Evolutionary conservation across 345 rosid genomes (phyloP).

Genomic region (Crucihimalaya himalaica): DNA sequence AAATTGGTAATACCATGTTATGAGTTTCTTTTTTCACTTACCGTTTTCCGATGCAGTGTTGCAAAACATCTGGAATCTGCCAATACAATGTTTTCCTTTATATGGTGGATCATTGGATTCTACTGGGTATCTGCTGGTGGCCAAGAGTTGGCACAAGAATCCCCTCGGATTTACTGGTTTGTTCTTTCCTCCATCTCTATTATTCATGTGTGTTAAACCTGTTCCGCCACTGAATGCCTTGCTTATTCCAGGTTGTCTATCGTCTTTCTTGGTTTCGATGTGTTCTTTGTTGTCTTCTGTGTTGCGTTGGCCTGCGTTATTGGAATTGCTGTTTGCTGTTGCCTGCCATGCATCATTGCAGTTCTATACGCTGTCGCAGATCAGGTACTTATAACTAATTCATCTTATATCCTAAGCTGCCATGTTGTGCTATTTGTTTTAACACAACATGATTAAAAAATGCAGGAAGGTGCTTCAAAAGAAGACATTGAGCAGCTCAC

Average conservation of each 20-base stretch:
- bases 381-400: slow-evolving; percentile 59
- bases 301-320: slow-evolving; percentile 94
- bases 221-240: not conserved
- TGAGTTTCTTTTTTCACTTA: not conserved
- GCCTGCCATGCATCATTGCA: slow-evolving; percentile 97
- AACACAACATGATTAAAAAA: not conserved
- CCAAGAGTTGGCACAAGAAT: slow-evolving; percentile 62
- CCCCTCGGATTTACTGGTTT: slow-evolving; percentile 91
- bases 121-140: slow-evolving; percentile 98
- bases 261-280: slow-evolving; percentile 92
- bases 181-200: slow-evolving; percentile 16
- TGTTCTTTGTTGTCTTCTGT: slow-evolving; percentile 94
- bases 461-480: slow-evolving; percentile 92
- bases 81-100: slow-evolving; percentile 94
- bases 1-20: too few relatives aligned
- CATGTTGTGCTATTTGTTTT: not conserved
- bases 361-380: slow-evolving; percentile 92
- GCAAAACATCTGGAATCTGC: slow-evolving; percentile 96
- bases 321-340: slow-evolving; percentile 98
- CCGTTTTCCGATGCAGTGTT: slow-evolving; percentile 46
- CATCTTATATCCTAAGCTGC: not conserved
- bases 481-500: slow-evolving; percentile 89
- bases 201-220: not conserved
- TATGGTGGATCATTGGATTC: slow-evolving; percentile 99
- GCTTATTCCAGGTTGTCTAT: slow-evolving; percentile 80